Evolutionary conservation across 108 stramenopile genomes (phyloP).

Genomic region (Pseudonitzschia multiseries): DNA sequence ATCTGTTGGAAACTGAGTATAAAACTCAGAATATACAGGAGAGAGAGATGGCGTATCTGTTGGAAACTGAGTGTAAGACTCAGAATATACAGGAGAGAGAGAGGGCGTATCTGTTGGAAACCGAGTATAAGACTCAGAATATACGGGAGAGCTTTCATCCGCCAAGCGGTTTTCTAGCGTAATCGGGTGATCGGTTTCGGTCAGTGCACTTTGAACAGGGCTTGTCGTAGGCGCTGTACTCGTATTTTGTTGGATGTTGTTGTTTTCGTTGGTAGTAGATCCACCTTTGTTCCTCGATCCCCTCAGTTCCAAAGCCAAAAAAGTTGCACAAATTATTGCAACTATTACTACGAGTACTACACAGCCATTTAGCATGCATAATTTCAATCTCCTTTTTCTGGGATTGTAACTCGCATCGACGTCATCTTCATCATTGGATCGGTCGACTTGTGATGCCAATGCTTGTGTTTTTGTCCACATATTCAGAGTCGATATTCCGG

Average conservation of each 20-base stretch:
- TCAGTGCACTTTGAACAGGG: background rate
- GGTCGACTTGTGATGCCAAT: slow-evolving; percentile 1
- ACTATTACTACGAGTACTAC: background rate
- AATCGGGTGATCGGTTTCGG: too few species aligned
- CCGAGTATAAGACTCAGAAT: background rate
- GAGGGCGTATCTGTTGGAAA: too few species aligned
- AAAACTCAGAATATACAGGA: background rate
- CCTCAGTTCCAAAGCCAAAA: background rate
- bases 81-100: too few species aligned
- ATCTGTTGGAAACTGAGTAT: background rate
- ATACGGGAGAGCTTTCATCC: background rate
- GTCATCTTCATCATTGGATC: slow-evolving; percentile 5
- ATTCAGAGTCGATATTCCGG: background rate
- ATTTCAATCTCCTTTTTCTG: slow-evolving; percentile 6
- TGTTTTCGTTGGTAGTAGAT: background rate
- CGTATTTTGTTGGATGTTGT: background rate
- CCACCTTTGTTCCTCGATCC: background rate
- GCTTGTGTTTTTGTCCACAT: background rate
- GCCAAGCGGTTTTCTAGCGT: background rate
- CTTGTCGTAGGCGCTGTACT: background rate
- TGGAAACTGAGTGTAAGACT: too few species aligned
- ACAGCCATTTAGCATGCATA: slow-evolving; percentile 7
- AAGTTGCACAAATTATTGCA: slow-evolving; percentile 9
- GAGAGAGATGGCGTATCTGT: background rate
- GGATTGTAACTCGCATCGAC: background rate